Percentiles rank a stretch among this genome's conserved stretches.
Conservation (phyloP, 768 basidiomycete species). For the Russula lepida region DNA sequence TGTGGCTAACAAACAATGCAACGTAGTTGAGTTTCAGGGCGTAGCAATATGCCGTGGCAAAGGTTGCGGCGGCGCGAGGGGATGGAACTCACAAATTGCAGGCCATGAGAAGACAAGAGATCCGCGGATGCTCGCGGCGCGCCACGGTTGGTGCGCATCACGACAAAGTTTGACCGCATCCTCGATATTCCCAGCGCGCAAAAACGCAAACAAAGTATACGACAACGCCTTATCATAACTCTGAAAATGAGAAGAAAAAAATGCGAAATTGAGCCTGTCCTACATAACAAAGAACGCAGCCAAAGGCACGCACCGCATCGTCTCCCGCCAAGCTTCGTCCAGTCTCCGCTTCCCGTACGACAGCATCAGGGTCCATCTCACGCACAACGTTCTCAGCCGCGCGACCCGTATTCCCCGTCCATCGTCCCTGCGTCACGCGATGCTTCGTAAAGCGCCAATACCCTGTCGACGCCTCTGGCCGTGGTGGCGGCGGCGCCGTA, state of each 20-base stretch:
- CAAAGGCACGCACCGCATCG: slow-evolving; percentile 52
- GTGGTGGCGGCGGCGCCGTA: slow-evolving; percentile 37
- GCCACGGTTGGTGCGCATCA: slow-evolving; percentile 83
- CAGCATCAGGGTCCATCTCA: slow-evolving; percentile 58
- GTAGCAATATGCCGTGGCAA: slow-evolving; percentile 1
- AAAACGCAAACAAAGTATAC: slow-evolving; percentile 69
- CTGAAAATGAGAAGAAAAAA: slow-evolving; percentile 35
- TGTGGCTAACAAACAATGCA: slow-evolving; percentile 31
- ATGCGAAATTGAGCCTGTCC: not conserved
- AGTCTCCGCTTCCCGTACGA: slow-evolving; percentile 22
- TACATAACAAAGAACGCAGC: not conserved
- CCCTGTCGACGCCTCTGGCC: slow-evolving; percentile 14
- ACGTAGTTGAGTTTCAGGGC: not conserved
- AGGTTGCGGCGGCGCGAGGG: not conserved
- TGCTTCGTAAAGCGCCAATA: slow-evolving; percentile 19
- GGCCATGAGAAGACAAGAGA: slow-evolving; percentile 71
- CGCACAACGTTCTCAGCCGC: slow-evolving; percentile 11
- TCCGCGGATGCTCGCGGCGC: slow-evolving; percentile 83
- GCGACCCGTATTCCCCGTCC: slow-evolving; percentile 28
- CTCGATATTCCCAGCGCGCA: slow-evolving; percentile 79
- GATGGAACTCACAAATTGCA: slow-evolving; percentile 51
- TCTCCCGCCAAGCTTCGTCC: slow-evolving; percentile 52
- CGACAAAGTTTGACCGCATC: slow-evolving; percentile 78
- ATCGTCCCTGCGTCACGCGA: slow-evolving; percentile 24
- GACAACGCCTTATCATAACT: slow-evolving; percentile 72